Percentiles rank a stretch among this genome's conserved stretches.
Conservation (phyloP, 1,284 basidiomycete genomes). For the Hymenochaete sp. region DNA sequence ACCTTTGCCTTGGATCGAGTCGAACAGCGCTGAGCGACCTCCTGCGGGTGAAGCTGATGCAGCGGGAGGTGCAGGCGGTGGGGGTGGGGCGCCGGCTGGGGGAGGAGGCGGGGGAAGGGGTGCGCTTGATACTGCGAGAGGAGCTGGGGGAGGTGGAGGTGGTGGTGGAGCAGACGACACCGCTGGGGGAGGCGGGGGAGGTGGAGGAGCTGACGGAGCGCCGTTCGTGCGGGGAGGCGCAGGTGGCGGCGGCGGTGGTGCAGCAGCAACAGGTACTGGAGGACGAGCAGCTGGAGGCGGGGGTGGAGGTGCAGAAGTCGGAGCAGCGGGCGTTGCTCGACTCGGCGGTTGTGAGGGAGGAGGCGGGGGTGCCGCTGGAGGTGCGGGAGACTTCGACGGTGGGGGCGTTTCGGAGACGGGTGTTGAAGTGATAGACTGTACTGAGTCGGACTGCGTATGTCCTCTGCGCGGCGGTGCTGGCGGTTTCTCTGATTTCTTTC, state of each 20-base stretch:
- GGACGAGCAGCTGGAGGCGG: conserved; percentile 28
- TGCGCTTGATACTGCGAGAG: conserved; percentile 20
- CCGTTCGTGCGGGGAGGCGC: conserved; percentile 18
- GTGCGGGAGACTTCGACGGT: conserved; percentile 20
- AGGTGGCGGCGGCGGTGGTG: conserved; percentile 20
- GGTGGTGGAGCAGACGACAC: conserved; percentile 28
- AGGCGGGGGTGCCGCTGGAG: conserved; percentile 21
- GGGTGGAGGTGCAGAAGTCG: conserved; percentile 23
- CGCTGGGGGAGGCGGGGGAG: conserved; percentile 18
- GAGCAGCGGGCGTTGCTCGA: conserved; percentile 14
- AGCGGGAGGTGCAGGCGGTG: conserved; percentile 30
- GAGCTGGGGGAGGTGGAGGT: conserved; percentile 26
- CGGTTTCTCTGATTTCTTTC: conserved; percentile 19
- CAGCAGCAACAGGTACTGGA: conserved; percentile 24
- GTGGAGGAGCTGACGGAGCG: conserved; percentile 18
- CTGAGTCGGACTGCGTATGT: conserved; percentile 23
- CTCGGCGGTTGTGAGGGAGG: conserved; percentile 22
- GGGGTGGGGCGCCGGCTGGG: conserved; percentile 17
- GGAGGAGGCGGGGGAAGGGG: conserved; percentile 25
- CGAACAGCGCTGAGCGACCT: conserved; percentile 53
- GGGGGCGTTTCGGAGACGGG: conserved; percentile 20
- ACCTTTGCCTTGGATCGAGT: conserved; percentile 61
- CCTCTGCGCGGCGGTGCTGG: conserved; percentile 31
- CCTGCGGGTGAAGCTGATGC: conserved; percentile 31
- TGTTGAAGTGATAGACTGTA: conserved; percentile 13